These are phyloP conservation scores for Aspergillus kassunensis DNA, from an alignment of 495 filamentous ascomycete genomes.

Conservation along the genomic window DNA sequence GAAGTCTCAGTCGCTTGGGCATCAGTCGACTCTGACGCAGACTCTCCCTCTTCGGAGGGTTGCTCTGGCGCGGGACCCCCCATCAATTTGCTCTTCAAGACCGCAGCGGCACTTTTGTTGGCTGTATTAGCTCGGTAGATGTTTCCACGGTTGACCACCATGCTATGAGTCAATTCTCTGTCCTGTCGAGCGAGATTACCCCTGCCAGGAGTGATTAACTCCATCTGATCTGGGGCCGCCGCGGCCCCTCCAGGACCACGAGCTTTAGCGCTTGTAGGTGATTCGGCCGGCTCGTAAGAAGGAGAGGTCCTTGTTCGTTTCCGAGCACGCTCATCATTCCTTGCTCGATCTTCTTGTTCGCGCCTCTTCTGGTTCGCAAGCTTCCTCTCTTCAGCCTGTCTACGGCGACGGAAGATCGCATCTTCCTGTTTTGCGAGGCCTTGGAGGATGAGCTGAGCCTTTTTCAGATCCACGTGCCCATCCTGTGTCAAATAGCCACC, in stretches of 20 bases:
- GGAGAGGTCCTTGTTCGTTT: constrained; percentile 47
- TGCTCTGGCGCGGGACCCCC: constrained; percentile 31
- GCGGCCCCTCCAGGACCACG: constrained; percentile 33
- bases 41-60: constrained; percentile 18
- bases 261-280: constrained; percentile 23
- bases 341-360: constrained; percentile 60
- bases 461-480: constrained; percentile 81
- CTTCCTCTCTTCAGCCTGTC: constrained; percentile 75
- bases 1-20: constrained; percentile 27
- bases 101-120: constrained; percentile 92
- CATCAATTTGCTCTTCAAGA: constrained; percentile 77
- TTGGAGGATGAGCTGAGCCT: constrained; percentile 82
- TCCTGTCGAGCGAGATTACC: constrained; percentile 59
- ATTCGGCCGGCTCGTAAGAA: constrained; percentile 35
- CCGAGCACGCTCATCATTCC: constrained; percentile 44
- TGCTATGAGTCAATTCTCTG: constrained; percentile 71
- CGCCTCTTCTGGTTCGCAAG: constrained; percentile 74
- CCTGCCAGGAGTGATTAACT: constrained; percentile 56
- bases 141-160: constrained; percentile 77
- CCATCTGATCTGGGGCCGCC: constrained; percentile 39
- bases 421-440: constrained; percentile 94
- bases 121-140: constrained; percentile 73
- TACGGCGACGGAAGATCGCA: constrained; percentile 82
- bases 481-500: constrained; percentile 94
- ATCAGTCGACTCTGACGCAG: constrained; percentile 18